Evolutionary conservation across 192 early-diverging fungal genomes (phyloP), one percentile per base, ranked within the genome.

Genomic region (Umbelopsis sp.): DNA sequence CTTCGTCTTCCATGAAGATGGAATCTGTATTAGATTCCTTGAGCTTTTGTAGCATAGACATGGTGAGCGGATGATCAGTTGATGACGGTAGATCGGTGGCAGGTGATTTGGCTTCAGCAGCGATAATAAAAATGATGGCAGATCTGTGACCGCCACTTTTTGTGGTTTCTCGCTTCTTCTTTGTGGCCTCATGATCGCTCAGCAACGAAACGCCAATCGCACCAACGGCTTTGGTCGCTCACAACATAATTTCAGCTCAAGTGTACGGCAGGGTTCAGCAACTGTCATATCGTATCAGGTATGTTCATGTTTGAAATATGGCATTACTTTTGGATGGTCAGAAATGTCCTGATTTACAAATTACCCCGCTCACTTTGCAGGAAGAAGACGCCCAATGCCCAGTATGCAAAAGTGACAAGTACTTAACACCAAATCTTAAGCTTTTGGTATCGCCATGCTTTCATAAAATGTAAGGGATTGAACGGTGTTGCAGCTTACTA

Each of bases 381-480:
- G 75, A 81, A 69, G 79, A 81, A 45, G 79, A 81, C 69, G 74
- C 74, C 20, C 74, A 81, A 54, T 94, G 93, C 45, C 93, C 91
- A 36, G 90, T 96, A 21, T 98, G 95, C 80, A 89, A 91, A 69
- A 91, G 89, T 65, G 88, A 91, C 53, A 85, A 92, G 72, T 97
- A 96, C 80, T 84, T 98, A 45, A 95, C 93, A 68, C 90, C 90
- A 25, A 85, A 85, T 70, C 89, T 98, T 86, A 91, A 89, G 76
- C 86, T 98, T 34, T 83, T 96, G n/a, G 95, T 96, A 24, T 90
- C 91, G 41, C 93, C 94, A 12, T 98, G 97, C 80, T 96, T 94
- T 79, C 96, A 98, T 85, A 95, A 93, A 78, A 94, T 98, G 95
- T 92, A 82, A 41, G 82, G 38, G 0, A 26, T 32, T 8, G 22